Percentiles rank a stretch among this genome's conserved stretches.
These are phyloP conservation scores for Tuber umbilicatum DNA, from an alignment of 495 filamentous ascomycete genomes.

Conservation along the genomic window DNA sequence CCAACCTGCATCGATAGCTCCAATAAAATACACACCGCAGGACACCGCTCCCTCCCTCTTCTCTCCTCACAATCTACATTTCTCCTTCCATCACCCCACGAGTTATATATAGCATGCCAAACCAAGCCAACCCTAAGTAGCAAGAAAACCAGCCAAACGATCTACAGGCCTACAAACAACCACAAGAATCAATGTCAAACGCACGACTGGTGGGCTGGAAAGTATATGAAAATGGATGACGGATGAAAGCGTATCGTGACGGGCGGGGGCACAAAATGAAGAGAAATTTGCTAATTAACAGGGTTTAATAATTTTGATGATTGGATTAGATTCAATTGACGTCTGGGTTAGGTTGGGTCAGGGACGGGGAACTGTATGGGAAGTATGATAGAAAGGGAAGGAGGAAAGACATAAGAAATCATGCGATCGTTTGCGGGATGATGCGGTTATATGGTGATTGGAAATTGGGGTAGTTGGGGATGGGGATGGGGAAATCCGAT, in stretches of 20 bases:
- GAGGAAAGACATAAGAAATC: slow-evolving; percentile 30
- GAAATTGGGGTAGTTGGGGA: slow-evolving; percentile 27
- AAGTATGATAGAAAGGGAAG: background rate
- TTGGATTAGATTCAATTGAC: slow-evolving; percentile 4
- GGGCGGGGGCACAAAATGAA: background rate
- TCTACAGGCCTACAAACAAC: slow-evolving; percentile 1
- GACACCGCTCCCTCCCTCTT: background rate
- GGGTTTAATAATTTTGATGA: slow-evolving; percentile 1
- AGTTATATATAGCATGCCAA: background rate
- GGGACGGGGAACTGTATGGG: background rate
- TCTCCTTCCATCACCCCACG: background rate
- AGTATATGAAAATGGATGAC: background rate
- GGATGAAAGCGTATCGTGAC: background rate
- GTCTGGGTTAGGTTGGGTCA: background rate
- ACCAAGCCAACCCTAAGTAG: background rate
- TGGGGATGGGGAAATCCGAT: slow-evolving; percentile 23
- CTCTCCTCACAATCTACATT: background rate
- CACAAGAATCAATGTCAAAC: background rate
- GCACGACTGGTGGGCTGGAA: background rate
- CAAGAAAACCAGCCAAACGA: background rate
- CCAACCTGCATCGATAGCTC: background rate
- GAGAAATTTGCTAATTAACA: background rate
- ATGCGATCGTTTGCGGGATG: slow-evolving; percentile 29
- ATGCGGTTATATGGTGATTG: slow-evolving; percentile 17
- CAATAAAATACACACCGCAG: background rate